These are phyloP conservation scores for Drechslerella stenobrocha DNA, from an alignment of 2,329 filamentous ascomycete genomes.

Conservation along the genomic window DNA sequence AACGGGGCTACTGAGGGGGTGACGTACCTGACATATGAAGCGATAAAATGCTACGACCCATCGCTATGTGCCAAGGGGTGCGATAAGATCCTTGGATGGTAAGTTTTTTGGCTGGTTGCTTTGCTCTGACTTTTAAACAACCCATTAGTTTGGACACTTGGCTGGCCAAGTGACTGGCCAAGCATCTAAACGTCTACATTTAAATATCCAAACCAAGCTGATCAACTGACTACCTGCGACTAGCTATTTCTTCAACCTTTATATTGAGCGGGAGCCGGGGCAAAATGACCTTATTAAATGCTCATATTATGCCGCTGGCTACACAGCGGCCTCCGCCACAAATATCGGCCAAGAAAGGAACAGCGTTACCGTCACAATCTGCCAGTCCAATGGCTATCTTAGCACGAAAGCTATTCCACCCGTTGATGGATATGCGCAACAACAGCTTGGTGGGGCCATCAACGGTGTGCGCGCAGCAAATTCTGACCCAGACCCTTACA, in stretches of 20 bases:
- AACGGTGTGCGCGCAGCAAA: constrained; percentile 23
- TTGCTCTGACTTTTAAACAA: neutral
- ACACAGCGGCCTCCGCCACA: constrained; percentile 11
- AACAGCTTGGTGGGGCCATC: constrained; percentile 13
- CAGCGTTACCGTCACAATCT: constrained; percentile 9
- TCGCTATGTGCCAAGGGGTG: constrained; percentile 12
- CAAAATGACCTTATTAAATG: constrained; percentile 16
- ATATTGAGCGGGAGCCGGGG: constrained; percentile 14
- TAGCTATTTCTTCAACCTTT: constrained; percentile 22
- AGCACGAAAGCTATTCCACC: constrained; percentile 8
- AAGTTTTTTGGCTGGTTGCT: neutral
- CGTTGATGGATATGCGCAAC: constrained; percentile 6
- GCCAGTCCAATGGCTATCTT: constrained; percentile 21
- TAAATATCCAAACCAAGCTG: neutral
- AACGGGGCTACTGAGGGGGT: constrained; percentile 14
- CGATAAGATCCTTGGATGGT: constrained; percentile 8
- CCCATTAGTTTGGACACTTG: no score
- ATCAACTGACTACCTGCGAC: neutral
- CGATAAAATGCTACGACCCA: constrained; percentile 9
- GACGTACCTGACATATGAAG: constrained; percentile 12
- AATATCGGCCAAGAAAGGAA: constrained; percentile 15
- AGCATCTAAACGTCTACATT: neutral
- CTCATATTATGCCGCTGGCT: constrained; percentile 11
- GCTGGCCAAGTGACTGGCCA: neutral
- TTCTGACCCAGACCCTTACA: constrained; percentile 21